Base-by-base conservation (phyloP, 169 alveolate species). In the Cryptosporidium viatorum region DNA sequence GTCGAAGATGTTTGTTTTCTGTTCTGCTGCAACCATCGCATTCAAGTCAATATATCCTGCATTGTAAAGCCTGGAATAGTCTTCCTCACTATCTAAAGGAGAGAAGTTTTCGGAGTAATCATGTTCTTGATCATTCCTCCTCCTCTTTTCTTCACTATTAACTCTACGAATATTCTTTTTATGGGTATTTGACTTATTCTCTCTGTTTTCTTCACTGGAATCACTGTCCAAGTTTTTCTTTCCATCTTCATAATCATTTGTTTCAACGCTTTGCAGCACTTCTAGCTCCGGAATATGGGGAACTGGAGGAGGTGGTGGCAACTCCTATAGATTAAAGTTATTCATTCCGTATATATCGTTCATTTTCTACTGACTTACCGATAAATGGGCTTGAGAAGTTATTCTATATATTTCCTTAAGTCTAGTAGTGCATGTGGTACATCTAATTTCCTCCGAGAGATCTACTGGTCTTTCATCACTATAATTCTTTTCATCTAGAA, bases 251-350 rank as follows among this genome's bases (percentile, higher is more conserved):
- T 43, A 26, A 26, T 26, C 65, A 55, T 71, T 69, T 37, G 29
- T 55, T 55, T 55, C 67, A 6, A 65, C 71, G 14, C 52, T 65
- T 65, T 80, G n/a, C 48, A 80, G 21, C 14, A 80, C 45, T 65
- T 80, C 89, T 31, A 80, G 31, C 18, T 80, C 89, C 3, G 89
- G 89, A n/a, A 80, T 65, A 48, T 80, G 69, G 4, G 89, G 89
- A 21, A 80, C 52, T 43, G 89, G 89, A 4, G 89, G 89, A 29
- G 89, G 89, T 6, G 89, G 89, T 23, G 89, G 89, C 5, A 80
- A 35, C 6, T 59, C 89, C 89, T 80, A 21, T 65, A 26, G n/a
- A 39, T 7, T 4, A 52, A 18, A 9, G 43, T n/a, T 55, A 29
- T 14, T 67, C 7, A 33, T 26, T 33, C 9, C 21, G n/a, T 7